A percentile compares a stretch with the other conserved stretches of the same genome.
These are phyloP conservation scores for Colletotrichum liaoningense DNA, from an alignment of 2,329 filamentous ascomycete species.

Conservation along the genomic window DNA sequence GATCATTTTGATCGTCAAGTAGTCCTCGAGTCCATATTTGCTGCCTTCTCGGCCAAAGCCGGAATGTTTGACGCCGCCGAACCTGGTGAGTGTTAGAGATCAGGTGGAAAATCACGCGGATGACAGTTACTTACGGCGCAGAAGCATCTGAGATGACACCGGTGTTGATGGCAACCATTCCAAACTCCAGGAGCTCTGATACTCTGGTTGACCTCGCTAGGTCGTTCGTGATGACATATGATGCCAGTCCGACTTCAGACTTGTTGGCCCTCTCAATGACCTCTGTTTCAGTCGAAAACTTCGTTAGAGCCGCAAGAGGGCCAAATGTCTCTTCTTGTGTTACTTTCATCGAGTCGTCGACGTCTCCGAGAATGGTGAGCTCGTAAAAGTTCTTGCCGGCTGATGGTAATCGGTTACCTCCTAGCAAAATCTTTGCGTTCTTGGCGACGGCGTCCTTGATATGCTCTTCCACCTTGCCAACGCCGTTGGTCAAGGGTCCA, in stretches of 20 bases:
- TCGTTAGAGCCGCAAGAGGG: constrained; percentile 77
- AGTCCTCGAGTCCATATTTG: constrained; percentile 58
- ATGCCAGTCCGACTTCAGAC: constrained; percentile 77
- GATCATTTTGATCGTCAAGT: constrained; percentile 65
- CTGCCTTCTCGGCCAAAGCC: constrained; percentile 36
- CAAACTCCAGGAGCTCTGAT: constrained; percentile 66
- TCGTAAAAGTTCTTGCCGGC: constrained; percentile 78
- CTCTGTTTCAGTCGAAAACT: constrained; percentile 77
- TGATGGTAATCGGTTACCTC: constrained; percentile 71
- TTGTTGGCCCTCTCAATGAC: constrained; percentile 75
- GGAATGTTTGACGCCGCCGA: constrained; percentile 37
- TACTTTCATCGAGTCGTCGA: constrained; percentile 75
- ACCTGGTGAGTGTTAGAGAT: constrained; percentile 7
- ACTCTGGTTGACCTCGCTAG: constrained; percentile 53
- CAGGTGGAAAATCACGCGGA: not conserved
- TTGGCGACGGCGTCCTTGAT: constrained; percentile 69
- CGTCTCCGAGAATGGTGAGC: constrained; percentile 76
- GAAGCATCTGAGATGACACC: constrained; percentile 48
- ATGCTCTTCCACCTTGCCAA: constrained; percentile 72
- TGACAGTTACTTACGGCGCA: constrained; percentile 42
- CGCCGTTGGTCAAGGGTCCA: constrained; percentile 73
- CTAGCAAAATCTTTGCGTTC: constrained; percentile 61
- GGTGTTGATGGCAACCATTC: constrained; percentile 75
- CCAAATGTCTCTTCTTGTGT: constrained; percentile 81
- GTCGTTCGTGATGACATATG: constrained; percentile 75